Percentiles rank a stretch among this genome's conserved stretches.
Evolutionary conservation across 169 alveolate genomes (phyloP).

Genomic region (Cryptosporidium canis): DNA sequence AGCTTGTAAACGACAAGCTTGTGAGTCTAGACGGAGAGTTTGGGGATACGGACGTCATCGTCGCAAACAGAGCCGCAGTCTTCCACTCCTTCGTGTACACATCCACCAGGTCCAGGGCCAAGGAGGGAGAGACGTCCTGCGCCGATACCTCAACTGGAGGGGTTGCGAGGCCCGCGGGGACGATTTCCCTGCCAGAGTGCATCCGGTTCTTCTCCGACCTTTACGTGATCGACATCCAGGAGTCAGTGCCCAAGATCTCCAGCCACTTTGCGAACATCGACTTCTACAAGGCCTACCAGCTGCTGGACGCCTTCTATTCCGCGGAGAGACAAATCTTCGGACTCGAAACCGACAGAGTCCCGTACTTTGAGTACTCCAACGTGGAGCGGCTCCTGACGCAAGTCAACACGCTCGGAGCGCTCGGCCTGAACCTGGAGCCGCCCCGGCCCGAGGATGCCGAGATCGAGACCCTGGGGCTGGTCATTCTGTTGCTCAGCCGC

Average conservation of each 20-base stretch:
- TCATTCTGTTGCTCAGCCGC: not conserved
- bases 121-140: not conserved
- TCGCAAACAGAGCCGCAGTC: constrained; percentile 48
- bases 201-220: not conserved
- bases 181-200: not conserved
- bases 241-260: not conserved
- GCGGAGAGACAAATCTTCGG: not conserved
- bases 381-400: not conserved
- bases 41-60: not conserved
- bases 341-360: not conserved
- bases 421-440: not conserved
- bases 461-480: not conserved
- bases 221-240: not conserved
- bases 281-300: constrained; percentile 3
- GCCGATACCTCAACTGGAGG: not conserved
- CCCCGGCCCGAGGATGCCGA: not conserved
- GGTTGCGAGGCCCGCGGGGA: not conserved
- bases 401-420: not conserved
- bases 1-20: not conserved
- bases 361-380: not conserved
- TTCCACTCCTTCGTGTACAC: constrained; percentile 4
- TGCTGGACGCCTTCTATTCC: constrained; percentile 11
- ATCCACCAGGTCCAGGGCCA: not conserved
- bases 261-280: not conserved
- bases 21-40: not conserved